Evolutionary conservation across 495 filamentous ascomycete species (phyloP).

Genomic region (Penicillium verhagenii): DNA sequence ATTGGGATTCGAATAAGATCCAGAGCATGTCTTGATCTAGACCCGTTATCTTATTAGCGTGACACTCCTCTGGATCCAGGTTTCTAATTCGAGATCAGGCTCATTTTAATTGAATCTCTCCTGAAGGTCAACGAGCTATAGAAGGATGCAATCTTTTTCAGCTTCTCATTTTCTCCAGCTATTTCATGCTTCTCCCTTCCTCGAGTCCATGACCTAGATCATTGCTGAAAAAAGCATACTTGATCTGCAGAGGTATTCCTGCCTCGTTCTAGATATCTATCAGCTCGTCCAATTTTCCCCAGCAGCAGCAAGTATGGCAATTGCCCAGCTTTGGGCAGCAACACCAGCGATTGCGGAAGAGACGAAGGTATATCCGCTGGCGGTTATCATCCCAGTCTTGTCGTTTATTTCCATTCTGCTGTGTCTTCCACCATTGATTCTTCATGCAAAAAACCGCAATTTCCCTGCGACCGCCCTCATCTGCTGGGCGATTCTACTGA

Average conservation of each 20-base stretch:
- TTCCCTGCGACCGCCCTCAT: slow-evolving; percentile 57
- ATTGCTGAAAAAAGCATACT: background rate
- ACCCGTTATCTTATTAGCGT: background rate
- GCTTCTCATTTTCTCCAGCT: background rate
- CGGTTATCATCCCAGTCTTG: slow-evolving; percentile 47
- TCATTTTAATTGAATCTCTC: background rate
- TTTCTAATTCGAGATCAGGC: background rate
- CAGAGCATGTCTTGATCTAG: background rate
- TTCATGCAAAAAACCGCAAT: slow-evolving; percentile 46
- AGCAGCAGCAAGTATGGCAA: too few species aligned
- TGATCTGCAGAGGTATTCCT: background rate
- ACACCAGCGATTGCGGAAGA: background rate
- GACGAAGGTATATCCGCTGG: slow-evolving; percentile 25
- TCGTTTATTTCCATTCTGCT: slow-evolving; percentile 57
- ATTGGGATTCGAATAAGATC: background rate
- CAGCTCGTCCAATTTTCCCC: too few species aligned
- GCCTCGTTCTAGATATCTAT: background rate
- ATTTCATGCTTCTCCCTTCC: background rate
- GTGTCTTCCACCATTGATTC: slow-evolving; percentile 40
- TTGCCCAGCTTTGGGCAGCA: background rate
- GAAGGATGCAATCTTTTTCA: background rate
- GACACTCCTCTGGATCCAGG: background rate
- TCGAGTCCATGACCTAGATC: background rate
- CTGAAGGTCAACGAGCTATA: background rate
- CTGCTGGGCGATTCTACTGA: slow-evolving; percentile 60